phyloP scores from a whole-genome alignment of 441 rosid genomes.

The Adansonia gregorii region DNA sequence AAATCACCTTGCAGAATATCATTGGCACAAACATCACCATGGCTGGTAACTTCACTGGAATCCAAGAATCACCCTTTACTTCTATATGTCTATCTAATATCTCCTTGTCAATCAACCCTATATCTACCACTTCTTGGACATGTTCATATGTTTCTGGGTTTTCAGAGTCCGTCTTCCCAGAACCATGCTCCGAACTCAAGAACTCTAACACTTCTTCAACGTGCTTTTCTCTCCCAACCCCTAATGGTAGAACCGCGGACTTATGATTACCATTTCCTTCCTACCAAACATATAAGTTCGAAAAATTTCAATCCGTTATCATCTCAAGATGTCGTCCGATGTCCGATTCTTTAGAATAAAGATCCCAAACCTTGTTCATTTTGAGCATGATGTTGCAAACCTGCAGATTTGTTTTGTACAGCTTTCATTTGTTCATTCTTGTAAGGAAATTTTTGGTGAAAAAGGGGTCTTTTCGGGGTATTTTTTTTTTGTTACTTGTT shows the following conservation, averaged over 20 bases:
- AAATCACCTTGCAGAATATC: conserved; percentile 53
- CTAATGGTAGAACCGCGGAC: conserved; percentile 40
- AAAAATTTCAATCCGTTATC: conserved; percentile 31
- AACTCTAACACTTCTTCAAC: conserved; percentile 40
- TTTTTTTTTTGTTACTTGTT: background rate
- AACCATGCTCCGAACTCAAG: conserved; percentile 65
- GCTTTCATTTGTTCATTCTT: conserved; percentile 83
- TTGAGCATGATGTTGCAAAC: conserved; percentile 36
- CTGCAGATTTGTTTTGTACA: conserved; percentile 67
- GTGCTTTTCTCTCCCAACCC: conserved; percentile 35
- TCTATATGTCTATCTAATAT: conserved; percentile 67
- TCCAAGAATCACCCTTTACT: conserved; percentile 66
- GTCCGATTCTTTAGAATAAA: conserved; percentile 60
- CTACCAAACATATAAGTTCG: conserved; percentile 19
- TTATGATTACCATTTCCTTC: conserved; percentile 39
- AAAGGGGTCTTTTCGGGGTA: conserved; percentile 12
- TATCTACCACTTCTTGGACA: conserved; percentile 48
- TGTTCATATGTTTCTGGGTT: conserved; percentile 70
- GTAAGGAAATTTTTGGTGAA: conserved; percentile 64
- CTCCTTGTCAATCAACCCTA: conserved; percentile 45
- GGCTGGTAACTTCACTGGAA: conserved; percentile 75
- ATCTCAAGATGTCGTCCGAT: conserved; percentile 39
- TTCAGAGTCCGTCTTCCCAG: conserved; percentile 65
- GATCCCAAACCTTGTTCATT: conserved; percentile 37
- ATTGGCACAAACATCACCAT: conserved; percentile 54